Evolutionary conservation across 352 stramenopile genomes (phyloP).

Genomic region (Lagenidium sp.): DNA sequence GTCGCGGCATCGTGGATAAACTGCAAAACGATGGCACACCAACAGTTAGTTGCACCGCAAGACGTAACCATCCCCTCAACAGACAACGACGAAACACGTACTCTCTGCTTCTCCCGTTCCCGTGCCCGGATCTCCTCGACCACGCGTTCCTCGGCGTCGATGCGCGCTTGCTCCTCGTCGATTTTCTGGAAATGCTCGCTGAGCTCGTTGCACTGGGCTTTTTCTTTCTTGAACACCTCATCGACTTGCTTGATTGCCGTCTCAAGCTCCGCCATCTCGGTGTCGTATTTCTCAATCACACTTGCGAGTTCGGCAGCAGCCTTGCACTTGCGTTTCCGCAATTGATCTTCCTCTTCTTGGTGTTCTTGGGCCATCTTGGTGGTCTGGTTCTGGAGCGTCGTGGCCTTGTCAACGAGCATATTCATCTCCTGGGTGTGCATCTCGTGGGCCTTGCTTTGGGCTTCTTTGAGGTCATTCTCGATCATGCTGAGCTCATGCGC

Average conservation of each 20-base stretch:
- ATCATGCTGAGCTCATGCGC: constrained; percentile 70
- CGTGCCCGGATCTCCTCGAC: constrained; percentile 56
- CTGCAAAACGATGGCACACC: constrained; percentile 13
- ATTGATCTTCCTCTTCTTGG: constrained; percentile 65
- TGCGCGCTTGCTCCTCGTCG: constrained; percentile 80
- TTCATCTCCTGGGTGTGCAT: constrained; percentile 78
- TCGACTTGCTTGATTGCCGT: constrained; percentile 40
- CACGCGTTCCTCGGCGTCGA: constrained; percentile 69
- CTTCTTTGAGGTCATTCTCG: constrained; percentile 66
- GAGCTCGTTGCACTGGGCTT: constrained; percentile 51
- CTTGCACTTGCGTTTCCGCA: constrained; percentile 82
- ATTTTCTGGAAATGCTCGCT: constrained; percentile 84
- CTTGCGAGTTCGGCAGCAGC: constrained; percentile 55
- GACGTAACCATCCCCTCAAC: no score
- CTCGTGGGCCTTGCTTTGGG: constrained; percentile 61
- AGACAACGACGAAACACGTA: no score
- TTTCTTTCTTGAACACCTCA: constrained; percentile 31
- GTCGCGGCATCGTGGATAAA: constrained; percentile 65
- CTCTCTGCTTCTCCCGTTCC: constrained; percentile 69
- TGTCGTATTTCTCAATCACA: constrained; percentile 73
- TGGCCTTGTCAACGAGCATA: constrained; percentile 41
- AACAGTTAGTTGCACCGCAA: not conserved
- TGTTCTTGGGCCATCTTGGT: constrained; percentile 74
- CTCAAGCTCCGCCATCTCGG: constrained; percentile 58
- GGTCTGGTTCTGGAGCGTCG: constrained; percentile 38